These are phyloP conservation scores for Lachnellula suecica DNA, from an alignment of 2,329 filamentous ascomycete species.

Conservation along the genomic window DNA sequence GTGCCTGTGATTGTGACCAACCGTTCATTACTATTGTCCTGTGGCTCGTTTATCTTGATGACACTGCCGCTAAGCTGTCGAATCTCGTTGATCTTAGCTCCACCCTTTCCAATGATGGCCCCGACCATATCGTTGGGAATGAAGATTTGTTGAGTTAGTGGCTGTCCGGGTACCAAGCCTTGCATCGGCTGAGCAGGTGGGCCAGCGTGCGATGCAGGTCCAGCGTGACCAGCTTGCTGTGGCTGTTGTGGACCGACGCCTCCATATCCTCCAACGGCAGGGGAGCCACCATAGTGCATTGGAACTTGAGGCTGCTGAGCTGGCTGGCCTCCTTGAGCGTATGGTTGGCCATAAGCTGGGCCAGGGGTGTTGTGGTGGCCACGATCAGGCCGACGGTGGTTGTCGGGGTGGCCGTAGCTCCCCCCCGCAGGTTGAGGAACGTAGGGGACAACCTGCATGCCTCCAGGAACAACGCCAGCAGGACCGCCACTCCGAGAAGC, in stretches of 20 bases:
- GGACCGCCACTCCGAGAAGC: constrained; percentile 92
- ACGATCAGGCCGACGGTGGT: constrained; percentile 74
- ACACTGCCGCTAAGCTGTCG: constrained; percentile 95
- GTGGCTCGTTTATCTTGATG: constrained; percentile 99
- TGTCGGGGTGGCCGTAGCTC: constrained; percentile 88
- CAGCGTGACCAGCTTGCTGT: constrained; percentile 62
- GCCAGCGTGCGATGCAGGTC: constrained; percentile 64
- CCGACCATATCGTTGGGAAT: constrained; percentile 99
- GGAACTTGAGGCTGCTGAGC: constrained; percentile 56
- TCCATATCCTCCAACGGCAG: constrained; percentile 71
- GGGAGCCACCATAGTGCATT: constrained; percentile 69
- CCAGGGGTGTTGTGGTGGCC: constrained; percentile 75
- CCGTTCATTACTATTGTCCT: constrained; percentile 98
- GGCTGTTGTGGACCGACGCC: constrained; percentile 79
- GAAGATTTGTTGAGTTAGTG: constrained; percentile 96
- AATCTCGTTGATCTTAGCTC: constrained; percentile 99
- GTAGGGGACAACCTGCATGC: constrained; percentile 99
- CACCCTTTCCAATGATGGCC: constrained; percentile 97
- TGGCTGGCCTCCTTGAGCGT: constrained; percentile 47
- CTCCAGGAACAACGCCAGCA: constrained; percentile 89
- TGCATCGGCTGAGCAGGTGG: constrained; percentile 75
- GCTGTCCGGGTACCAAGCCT: constrained; percentile 73
- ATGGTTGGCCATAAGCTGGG: constrained; percentile 66
- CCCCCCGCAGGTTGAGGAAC: constrained; percentile 90
- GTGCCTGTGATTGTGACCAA: constrained; percentile 97